Conservation (phyloP, 257 asterid genomes). For the Solanum peruvianum region DNA sequence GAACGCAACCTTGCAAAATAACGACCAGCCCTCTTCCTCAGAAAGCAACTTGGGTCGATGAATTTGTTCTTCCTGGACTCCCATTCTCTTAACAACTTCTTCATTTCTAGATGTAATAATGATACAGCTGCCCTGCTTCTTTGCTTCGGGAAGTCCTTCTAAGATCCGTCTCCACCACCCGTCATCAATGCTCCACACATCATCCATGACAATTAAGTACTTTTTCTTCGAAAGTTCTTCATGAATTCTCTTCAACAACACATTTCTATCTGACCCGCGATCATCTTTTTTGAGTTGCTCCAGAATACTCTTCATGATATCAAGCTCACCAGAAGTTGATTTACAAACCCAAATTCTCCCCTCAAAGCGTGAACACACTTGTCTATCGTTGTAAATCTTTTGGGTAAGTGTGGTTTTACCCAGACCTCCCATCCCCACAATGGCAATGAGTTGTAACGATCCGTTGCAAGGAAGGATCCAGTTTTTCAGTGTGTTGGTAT, state of each 20-base stretch:
- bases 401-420: conserved; percentile 23
- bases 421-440: conserved; percentile 18
- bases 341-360: conserved; percentile 9
- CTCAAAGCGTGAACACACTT: background rate
- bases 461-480: conserved; percentile 2
- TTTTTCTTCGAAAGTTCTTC: background rate
- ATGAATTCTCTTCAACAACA: background rate
- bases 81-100: background rate
- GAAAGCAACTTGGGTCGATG: conserved; percentile 4
- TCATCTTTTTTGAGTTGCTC: background rate
- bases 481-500: background rate
- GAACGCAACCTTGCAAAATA: conserved; percentile 8
- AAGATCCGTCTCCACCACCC: conserved; percentile 12
- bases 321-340: conserved; percentile 1
- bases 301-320: conserved; percentile 9
- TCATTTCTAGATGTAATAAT: conserved; percentile 15
- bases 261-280: background rate
- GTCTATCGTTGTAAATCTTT: background rate
- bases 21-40: background rate
- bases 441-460: background rate
- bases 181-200: conserved; percentile 10
- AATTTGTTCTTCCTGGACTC: background rate
- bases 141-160: background rate
- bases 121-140: background rate
- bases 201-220: conserved; percentile 16